These are phyloP conservation scores for Macrophomina phaseolina DNA, from an alignment of 2,329 filamentous ascomycete genomes.

Conservation along the genomic window DNA sequence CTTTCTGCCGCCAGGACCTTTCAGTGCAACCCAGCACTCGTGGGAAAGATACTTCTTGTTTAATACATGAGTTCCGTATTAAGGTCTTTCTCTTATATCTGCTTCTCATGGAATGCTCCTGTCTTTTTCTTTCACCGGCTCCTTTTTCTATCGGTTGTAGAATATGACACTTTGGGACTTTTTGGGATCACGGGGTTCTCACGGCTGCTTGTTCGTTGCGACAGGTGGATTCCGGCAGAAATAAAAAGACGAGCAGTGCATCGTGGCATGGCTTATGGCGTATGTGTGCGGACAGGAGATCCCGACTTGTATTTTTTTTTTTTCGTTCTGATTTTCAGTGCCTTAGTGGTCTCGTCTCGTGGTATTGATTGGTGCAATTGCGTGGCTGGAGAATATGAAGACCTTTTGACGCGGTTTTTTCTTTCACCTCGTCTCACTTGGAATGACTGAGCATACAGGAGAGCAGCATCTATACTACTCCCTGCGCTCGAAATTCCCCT, in stretches of 20 bases:
- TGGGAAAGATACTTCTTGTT: background rate
- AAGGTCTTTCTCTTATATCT: background rate
- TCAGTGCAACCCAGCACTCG: background rate
- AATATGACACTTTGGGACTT: slow-evolving; percentile 5
- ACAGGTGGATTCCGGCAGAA: background rate
- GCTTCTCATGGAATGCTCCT: background rate
- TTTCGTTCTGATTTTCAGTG: background rate
- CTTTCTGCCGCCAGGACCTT: background rate
- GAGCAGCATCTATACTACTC: too few species aligned
- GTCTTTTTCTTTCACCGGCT: too few species aligned
- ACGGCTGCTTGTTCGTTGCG: background rate
- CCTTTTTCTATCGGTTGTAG: background rate
- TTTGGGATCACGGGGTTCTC: background rate
- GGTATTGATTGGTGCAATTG: background rate
- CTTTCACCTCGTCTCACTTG: too few species aligned
- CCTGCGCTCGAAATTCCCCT: too few species aligned
- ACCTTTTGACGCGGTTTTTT: background rate
- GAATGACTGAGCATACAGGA: too few species aligned
- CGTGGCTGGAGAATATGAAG: background rate
- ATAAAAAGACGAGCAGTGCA: slow-evolving; percentile 12
- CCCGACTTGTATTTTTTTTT: background rate
- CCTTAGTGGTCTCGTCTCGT: background rate
- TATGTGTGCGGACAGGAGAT: background rate
- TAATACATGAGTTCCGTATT: slow-evolving; percentile 14
- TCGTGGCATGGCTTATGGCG: slow-evolving; percentile 18